Percentiles rank a stretch among this genome's conserved stretches.
Conservation (phyloP, 2,329 filamentous ascomycete genomes). For the Lasiodiplodia gonubiensis region DNA sequence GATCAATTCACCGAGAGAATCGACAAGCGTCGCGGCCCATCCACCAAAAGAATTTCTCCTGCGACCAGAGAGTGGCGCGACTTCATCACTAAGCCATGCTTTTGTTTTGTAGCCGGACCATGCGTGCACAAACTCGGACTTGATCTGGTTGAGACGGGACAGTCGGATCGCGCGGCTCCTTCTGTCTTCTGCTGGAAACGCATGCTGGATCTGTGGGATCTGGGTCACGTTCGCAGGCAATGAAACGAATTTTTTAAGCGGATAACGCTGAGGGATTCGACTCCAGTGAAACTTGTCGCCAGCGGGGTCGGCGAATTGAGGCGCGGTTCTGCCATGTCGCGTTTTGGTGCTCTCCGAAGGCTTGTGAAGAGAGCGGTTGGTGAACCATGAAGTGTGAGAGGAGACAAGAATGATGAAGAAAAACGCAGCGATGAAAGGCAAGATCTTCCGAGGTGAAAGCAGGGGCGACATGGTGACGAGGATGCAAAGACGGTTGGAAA, state of each 20-base stretch:
- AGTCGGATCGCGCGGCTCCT: slow-evolving; percentile 36
- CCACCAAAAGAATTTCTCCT: slow-evolving; percentile 67
- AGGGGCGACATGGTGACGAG: too few relatives aligned
- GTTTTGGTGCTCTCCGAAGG: too few relatives aligned
- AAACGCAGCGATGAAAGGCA: too few relatives aligned
- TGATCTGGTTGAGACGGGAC: slow-evolving; percentile 37
- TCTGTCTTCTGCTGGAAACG: slow-evolving; percentile 34
- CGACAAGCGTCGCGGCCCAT: slow-evolving; percentile 71
- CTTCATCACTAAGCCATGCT: slow-evolving; percentile 69
- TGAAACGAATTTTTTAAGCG: slow-evolving; percentile 36
- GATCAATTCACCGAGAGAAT: slow-evolving; percentile 43
- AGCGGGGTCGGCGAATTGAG: neutral
- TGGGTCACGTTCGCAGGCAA: slow-evolving; percentile 37
- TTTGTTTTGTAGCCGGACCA: slow-evolving; percentile 66
- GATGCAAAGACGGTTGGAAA: too few relatives aligned
- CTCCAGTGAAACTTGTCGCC: slow-evolving; percentile 39
- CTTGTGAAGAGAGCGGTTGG: too few relatives aligned
- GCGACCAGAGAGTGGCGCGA: slow-evolving; percentile 62
- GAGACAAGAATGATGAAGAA: too few relatives aligned
- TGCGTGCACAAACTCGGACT: slow-evolving; percentile 40
- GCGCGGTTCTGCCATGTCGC: too few relatives aligned
- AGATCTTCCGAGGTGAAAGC: too few relatives aligned
- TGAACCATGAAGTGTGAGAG: too few relatives aligned
- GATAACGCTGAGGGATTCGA: slow-evolving; percentile 38
- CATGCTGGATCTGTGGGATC: slow-evolving; percentile 44